Base-by-base conservation (phyloP, 106 monocot species). In the Dendrobium huoshanense region DNA sequence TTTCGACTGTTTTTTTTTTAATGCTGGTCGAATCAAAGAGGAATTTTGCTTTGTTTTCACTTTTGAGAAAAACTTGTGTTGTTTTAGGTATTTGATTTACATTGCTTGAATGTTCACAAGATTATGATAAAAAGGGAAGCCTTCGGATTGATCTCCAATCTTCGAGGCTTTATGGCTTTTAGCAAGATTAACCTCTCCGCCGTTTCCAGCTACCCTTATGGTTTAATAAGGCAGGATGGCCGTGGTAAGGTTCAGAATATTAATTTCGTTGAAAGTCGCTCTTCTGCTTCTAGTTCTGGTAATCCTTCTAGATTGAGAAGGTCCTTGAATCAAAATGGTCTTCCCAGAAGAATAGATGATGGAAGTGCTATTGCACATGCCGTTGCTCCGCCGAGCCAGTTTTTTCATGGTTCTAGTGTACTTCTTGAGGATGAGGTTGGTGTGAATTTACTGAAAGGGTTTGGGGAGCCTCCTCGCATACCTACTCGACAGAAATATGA, bases 371-470 rank as follows among this genome's bases (percentile, higher is more conserved):
- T 73, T 40, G 67, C 81, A 47, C 81, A 68, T 73, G 87, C 82
- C 15, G 1, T 86, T 45, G 82, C 86, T 5, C 82, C 79, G 10
- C 79, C 79, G 33, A 67, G 47, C 41, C 83, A 82, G 25, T 55
- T 78, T 13, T 51, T 85, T 81, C 81, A 73, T 20, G 85, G 88
- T 19, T 81, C 84, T 4, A 72, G 79, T 1, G 7, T 81, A 16
- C 73, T 76, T 75, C 43, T 78, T 20, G 70, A 40, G 27, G 82
- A 87, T 58, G 84, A 80, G 33, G 29, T 74, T 43, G 82, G 72
- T 40, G 56, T 31, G 42, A 84, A 86, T 40, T 82, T 83, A 48
- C 77, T 85, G 31, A 92, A 89, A 75, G 87, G 90, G 67, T 87
- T 79, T 77, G 88, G 80, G n/a, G 87, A 84, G 9, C 78, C 79